These are phyloP conservation scores for Tothia fuscella DNA, from an alignment of 2,329 filamentous ascomycete species.

Conservation along the genomic window DNA sequence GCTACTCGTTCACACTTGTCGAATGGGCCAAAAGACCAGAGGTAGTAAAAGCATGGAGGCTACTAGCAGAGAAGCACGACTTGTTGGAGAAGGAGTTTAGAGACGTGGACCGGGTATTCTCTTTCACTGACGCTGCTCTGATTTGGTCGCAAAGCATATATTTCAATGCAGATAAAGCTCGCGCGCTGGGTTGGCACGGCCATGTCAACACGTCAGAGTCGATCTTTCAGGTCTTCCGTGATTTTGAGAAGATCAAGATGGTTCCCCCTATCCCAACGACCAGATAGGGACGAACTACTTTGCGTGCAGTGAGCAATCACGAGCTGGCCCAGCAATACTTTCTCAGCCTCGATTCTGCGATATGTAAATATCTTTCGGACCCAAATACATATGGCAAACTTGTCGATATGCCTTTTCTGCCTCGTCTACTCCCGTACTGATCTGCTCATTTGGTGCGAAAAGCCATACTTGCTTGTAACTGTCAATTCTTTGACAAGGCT, in stretches of 20 bases:
- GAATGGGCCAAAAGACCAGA: slow-evolving; percentile 35
- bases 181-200: slow-evolving; percentile 35
- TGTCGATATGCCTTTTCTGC: too few species aligned
- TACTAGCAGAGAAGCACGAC: slow-evolving; percentile 30
- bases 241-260: slow-evolving; percentile 33
- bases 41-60: slow-evolving; percentile 34
- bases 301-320: too few species aligned
- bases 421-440: too few species aligned
- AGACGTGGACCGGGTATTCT: slow-evolving; percentile 34
- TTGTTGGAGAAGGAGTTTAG: slow-evolving; percentile 30
- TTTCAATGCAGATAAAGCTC: slow-evolving; percentile 33
- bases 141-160: slow-evolving; percentile 19
- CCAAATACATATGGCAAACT: too few species aligned
- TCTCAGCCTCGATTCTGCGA: too few species aligned
- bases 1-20: slow-evolving; percentile 29
- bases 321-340: too few species aligned
- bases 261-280: slow-evolving; percentile 24
- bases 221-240: slow-evolving; percentile 29
- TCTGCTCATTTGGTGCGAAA: too few species aligned
- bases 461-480: too few species aligned
- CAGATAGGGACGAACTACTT: too few species aligned
- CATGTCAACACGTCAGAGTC: slow-evolving; percentile 35
- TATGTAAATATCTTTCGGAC: too few species aligned
- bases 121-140: slow-evolving; percentile 33
- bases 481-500: too few species aligned